Conservation (phyloP, 768 basidiomycete genomes). For the Hygrocybe coccinea region DNA sequence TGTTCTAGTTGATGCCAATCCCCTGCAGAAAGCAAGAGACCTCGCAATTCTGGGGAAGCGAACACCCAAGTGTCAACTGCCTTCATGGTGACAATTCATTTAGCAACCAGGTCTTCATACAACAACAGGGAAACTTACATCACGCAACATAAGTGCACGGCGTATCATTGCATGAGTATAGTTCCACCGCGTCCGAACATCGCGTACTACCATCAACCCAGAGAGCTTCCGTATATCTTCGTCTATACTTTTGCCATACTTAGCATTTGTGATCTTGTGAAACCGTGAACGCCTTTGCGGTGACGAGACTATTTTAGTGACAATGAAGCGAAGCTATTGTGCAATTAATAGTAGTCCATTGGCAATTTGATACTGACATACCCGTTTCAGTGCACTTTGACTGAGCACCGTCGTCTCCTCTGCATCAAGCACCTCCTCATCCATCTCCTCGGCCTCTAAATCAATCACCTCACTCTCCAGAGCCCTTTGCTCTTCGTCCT, state of each 20-base stretch:
- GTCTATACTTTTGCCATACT: conserved; percentile 9
- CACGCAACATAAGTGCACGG: conserved; percentile 18
- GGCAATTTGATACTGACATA: too few species aligned
- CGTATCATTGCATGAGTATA: conserved; percentile 33
- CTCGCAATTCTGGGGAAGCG: conserved; percentile 6
- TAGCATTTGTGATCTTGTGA: conserved; percentile 12
- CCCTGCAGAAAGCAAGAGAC: too few species aligned
- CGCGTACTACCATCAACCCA: conserved; percentile 27
- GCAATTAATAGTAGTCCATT: background rate
- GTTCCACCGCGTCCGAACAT: conserved; percentile 34
- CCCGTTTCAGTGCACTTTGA: too few species aligned
- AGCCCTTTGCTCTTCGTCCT: conserved; percentile 12
- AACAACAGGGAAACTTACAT: conserved; percentile 18
- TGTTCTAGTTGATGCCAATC: too few species aligned
- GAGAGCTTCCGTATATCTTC: conserved; percentile 2
- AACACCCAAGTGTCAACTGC: conserved; percentile 32
- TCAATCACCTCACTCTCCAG: conserved; percentile 12
- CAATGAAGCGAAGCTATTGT: conserved; percentile 26
- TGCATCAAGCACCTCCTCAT: too few species aligned
- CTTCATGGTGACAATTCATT: conserved; percentile 17
- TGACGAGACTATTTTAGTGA: conserved; percentile 29
- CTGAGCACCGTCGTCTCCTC: too few species aligned
- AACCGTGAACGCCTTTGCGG: conserved; percentile 27
- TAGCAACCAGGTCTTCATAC: background rate
- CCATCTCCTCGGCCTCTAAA: too few species aligned